Evolutionary conservation across 305 asterid species (phyloP).

Genomic region (Rubia tinctorum): DNA sequence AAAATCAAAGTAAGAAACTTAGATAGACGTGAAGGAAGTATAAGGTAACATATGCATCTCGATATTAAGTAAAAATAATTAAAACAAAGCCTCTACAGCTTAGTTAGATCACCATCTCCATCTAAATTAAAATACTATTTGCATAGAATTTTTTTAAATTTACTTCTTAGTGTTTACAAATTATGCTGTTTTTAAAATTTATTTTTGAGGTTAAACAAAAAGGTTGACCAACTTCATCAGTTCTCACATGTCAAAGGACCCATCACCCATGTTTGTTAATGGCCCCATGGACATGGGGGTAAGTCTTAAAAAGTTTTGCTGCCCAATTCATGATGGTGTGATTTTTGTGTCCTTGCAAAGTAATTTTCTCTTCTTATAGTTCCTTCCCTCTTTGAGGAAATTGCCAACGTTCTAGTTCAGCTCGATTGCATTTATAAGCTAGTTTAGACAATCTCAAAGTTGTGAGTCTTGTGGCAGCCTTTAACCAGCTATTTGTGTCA

Average conservation of each 20-base stretch:
- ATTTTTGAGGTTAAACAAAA: background rate
- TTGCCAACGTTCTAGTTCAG: background rate
- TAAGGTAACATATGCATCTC: no score
- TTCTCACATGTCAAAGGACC: slow-evolving; percentile 16
- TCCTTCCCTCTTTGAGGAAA: background rate
- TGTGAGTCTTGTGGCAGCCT: background rate
- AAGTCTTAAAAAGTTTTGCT: slow-evolving; percentile 1
- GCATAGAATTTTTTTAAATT: no score
- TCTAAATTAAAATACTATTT: no score
- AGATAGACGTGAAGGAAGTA: no score
- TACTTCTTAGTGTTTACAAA: no score
- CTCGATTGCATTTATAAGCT: background rate
- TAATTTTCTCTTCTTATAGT: background rate
- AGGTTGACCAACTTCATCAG: background rate
- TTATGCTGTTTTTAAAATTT: no score
- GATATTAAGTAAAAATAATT: no score
- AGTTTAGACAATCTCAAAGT: background rate
- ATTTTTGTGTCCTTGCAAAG: slow-evolving; percentile 5
- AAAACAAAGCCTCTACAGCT: no score
- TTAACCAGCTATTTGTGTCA: background rate
- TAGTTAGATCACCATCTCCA: no score
- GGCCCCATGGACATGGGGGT: slow-evolving; percentile 7
- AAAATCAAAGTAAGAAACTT: no score
- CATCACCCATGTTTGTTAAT: background rate
- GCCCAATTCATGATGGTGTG: slow-evolving; percentile 8